Percentiles rank a stretch among this genome's conserved stretches.
These are phyloP conservation scores for Chlamydomonas sp. DNA, from an alignment of 139 green algal species.

Conservation along the genomic window DNA sequence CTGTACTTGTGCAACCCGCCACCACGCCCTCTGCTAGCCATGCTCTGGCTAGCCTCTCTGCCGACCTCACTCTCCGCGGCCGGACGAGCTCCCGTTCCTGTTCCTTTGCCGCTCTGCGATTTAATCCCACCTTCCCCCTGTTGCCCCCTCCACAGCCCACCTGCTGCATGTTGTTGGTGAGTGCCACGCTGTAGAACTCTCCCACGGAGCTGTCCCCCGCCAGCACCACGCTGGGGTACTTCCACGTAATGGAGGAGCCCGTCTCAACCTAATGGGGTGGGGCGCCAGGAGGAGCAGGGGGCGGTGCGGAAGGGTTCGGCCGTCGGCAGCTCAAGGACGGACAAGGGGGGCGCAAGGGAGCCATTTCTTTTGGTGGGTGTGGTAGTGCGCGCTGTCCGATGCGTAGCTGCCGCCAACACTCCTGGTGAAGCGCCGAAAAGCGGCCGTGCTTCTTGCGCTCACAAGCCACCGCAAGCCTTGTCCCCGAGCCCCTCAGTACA, in stretches of 20 bases:
- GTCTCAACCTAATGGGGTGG: constrained; percentile 91
- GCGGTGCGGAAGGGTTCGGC: background rate
- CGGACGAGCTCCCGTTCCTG: too few species aligned
- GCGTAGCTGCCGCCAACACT: too few species aligned
- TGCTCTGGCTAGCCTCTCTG: too few species aligned
- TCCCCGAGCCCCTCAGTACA: background rate
- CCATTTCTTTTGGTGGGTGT: background rate
- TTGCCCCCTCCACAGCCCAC: background rate
- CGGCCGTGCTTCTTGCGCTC: too few species aligned
- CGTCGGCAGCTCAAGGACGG: too few species aligned
- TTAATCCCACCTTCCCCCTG: background rate
- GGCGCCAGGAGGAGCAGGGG: background rate
- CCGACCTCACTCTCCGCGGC: too few species aligned
- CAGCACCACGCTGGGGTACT: constrained; percentile 96
- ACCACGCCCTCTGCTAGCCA: too few species aligned
- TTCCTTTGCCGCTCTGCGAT: background rate
- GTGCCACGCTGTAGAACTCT: constrained; percentile 98
- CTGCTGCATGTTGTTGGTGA: constrained; percentile 93
- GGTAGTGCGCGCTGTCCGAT: too few species aligned
- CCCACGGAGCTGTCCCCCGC: constrained; percentile 93
- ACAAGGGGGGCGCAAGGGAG: too few species aligned
- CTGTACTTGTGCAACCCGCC: too few species aligned
- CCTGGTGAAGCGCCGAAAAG: too few species aligned
- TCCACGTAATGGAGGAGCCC: constrained; percentile 98
- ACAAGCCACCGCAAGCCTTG: too few species aligned